These are phyloP conservation scores for Periconia sp. DNA, from an alignment of 2,329 filamentous ascomycete species.

Conservation along the genomic window DNA sequence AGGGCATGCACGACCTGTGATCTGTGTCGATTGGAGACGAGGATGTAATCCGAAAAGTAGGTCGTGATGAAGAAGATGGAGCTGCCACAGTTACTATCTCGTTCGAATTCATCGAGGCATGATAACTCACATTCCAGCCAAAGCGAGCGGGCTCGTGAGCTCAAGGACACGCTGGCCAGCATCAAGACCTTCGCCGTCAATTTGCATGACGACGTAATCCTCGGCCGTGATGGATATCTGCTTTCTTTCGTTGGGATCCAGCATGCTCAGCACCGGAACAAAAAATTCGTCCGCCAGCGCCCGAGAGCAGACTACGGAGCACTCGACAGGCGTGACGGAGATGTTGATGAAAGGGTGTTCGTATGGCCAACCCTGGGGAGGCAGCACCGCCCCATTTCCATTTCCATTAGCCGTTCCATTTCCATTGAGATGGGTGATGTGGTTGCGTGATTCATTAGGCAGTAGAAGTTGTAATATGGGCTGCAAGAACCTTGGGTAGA, in stretches of 20 bases:
- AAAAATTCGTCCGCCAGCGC: conserved; percentile 75
- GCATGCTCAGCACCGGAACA: conserved; percentile 65
- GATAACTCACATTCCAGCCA: conserved; percentile 74
- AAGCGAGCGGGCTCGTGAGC: conserved; percentile 82
- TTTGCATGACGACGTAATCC: conserved; percentile 84
- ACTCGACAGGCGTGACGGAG: conserved; percentile 88
- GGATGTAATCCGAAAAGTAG: conserved; percentile 96
- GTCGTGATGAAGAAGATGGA: conserved; percentile 99
- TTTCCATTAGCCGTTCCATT: too few species aligned
- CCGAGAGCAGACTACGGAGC: conserved; percentile 85
- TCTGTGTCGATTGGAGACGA: conserved; percentile 77
- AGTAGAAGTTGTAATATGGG: conserved; percentile 84
- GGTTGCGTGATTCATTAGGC: conserved; percentile 54
- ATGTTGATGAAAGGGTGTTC: conserved; percentile 87
- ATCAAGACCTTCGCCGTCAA: conserved; percentile 86
- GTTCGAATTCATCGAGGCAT: neutral
- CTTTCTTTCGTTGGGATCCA: conserved; percentile 53
- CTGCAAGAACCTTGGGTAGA: conserved; percentile 78
- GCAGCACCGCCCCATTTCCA: conserved; percentile 32
- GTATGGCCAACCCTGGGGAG: conserved; percentile 48
- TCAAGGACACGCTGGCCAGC: conserved; percentile 90
- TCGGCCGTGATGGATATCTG: conserved; percentile 75
- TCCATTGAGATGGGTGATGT: conserved; percentile 23
- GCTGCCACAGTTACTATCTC: conserved; percentile 38
- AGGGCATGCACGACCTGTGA: conserved; percentile 75